These are phyloP conservation scores for Fusarium devonianum DNA, from an alignment of 2,329 filamentous ascomycete species.

Conservation along the genomic window DNA sequence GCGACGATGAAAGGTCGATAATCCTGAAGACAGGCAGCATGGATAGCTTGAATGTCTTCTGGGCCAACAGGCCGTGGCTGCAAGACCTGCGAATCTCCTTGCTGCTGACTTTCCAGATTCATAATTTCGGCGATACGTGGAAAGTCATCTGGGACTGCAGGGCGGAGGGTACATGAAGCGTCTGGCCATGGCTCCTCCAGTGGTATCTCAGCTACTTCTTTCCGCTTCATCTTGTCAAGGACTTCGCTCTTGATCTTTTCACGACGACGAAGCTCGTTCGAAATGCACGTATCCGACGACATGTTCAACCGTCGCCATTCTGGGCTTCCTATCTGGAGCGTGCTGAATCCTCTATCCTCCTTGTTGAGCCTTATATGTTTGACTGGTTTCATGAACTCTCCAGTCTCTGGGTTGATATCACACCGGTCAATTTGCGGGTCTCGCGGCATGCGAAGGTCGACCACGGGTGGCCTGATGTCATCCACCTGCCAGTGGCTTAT, in stretches of 20 bases:
- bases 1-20: conserved; percentile 60
- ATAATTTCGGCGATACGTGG: conserved; percentile 52
- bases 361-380: conserved; percentile 44
- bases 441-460: neutral
- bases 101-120: conserved; percentile 50
- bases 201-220: conserved; percentile 4
- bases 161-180: conserved; percentile 52
- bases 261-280: conserved; percentile 36
- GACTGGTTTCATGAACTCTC: conserved; percentile 45
- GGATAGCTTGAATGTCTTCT: conserved; percentile 46
- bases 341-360: conserved; percentile 1
- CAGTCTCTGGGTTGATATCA: conserved; percentile 50
- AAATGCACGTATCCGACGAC: conserved; percentile 40
- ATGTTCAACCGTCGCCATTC: conserved; percentile 43
- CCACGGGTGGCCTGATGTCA: neutral
- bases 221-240: neutral
- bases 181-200: conserved; percentile 38
- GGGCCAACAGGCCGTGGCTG: conserved; percentile 39
- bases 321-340: conserved; percentile 20
- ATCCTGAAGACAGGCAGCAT: conserved; percentile 42
- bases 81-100: conserved; percentile 32
- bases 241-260: conserved; percentile 8
- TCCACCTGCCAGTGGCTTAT: conserved; percentile 10
- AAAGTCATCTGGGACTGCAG: conserved; percentile 50
- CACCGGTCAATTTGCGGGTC: conserved; percentile 15